phyloP scores from a whole-genome alignment of 2,329 filamentous ascomycete species.

The Pseudogymnoascus sp. region DNA sequence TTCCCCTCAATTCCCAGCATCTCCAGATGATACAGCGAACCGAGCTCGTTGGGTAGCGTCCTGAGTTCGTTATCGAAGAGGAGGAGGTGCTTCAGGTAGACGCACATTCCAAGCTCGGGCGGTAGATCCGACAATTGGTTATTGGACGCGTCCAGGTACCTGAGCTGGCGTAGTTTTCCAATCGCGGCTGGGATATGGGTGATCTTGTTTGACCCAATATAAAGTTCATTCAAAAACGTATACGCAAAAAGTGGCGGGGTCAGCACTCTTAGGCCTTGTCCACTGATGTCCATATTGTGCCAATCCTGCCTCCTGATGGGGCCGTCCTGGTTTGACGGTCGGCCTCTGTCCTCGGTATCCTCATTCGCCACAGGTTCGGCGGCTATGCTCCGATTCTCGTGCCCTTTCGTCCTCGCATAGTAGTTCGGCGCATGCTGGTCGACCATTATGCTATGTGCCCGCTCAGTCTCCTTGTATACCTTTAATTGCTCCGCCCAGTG shows the following conservation, averaged over 20 bases:
- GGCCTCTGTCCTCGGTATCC: slow-evolving; percentile 47
- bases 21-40: slow-evolving; percentile 81
- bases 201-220: slow-evolving; percentile 89
- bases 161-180: slow-evolving; percentile 73
- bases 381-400: slow-evolving; percentile 57
- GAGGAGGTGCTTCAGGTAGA: slow-evolving; percentile 76
- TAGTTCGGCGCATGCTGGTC: slow-evolving; percentile 59
- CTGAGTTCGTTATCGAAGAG: slow-evolving; percentile 87
- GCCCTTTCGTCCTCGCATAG: slow-evolving; percentile 65
- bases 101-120: slow-evolving; percentile 92
- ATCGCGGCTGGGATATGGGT: slow-evolving; percentile 72
- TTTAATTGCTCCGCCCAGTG: slow-evolving; percentile 88
- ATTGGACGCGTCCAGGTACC: slow-evolving; percentile 78
- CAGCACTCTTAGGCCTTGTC: slow-evolving; percentile 85
- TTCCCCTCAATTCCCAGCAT: slow-evolving; percentile 90
- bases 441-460: slow-evolving; percentile 63
- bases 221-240: slow-evolving; percentile 82
- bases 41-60: slow-evolving; percentile 76
- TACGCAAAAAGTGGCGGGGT: slow-evolving; percentile 78
- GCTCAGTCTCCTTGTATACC: slow-evolving; percentile 69
- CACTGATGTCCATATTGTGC: slow-evolving; percentile 89
- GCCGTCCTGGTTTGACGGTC: slow-evolving; percentile 60
- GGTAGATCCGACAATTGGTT: slow-evolving; percentile 80
- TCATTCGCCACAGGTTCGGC: slow-evolving; percentile 38
- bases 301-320: slow-evolving; percentile 71